Evolutionary conservation across 1,284 basidiomycete species (phyloP), one percentile per base, ranked within the genome.

Genomic region (Mrakiaceae sp.): DNA sequence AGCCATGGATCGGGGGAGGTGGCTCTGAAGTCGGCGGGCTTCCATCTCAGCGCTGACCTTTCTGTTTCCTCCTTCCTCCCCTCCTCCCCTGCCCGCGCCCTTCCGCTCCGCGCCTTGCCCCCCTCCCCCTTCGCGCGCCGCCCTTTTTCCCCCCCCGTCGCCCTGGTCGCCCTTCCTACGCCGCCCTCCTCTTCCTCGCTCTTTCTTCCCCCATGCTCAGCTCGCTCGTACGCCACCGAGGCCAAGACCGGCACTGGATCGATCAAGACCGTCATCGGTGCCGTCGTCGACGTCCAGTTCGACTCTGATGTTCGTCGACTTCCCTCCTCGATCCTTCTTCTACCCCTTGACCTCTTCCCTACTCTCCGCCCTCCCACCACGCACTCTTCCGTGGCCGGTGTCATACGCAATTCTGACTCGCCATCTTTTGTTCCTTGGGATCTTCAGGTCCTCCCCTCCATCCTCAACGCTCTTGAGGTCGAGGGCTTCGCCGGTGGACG

Each of bases 221-320:
- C 82, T 70, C 91, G 93, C 77, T 80, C 85, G 59, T 96, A 95
- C 83, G 93, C 93, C 69, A 93, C 93, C 68, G 90, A 94, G 78
- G 83, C 89, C 68, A 86, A 83, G 79, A 78, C 72, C 70, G 74
- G 82, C 67, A 78, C 82, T 73, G 92, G 91, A 71, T 79, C 83
- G 63, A 88, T 95, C 75, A 95, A 95, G 83, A 90, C 88, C 71
- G 88, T 93, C 82, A 93, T 93, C 79, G 90, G 90, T 87, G 94
- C 95, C 81, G 95, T 98, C 81, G 95, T 98, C 77, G 95, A 98
- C 79, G 94, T 97, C 71, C 91, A 96, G 78, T 92, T 93, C 75
- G 89, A 91, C 70, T 83, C 84, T 63, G 90, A 92, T n/a, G 65
- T 63, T 14, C 12, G 62, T 52, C 42, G 14, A 51, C 16, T 51